Base-by-base conservation (phyloP, 1,284 basidiomycete genomes). In the Puccinia hordei region DNA sequence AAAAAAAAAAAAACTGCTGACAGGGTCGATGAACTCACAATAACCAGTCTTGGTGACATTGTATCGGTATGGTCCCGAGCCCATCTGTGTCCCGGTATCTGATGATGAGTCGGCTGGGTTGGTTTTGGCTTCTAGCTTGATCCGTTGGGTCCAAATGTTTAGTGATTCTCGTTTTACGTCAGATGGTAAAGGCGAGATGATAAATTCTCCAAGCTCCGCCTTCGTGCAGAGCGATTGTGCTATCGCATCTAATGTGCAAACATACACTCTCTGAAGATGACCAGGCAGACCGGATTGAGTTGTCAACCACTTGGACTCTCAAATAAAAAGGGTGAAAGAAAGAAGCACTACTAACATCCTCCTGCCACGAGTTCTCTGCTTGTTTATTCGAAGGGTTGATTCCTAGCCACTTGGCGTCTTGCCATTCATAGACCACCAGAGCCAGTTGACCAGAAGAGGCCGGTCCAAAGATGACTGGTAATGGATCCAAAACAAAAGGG, bases 371-470 rank as follows among this genome's bases (percentile, higher is more conserved):
- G 69, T 86, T 86, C 35, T 68, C 65, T 44, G 59, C 68, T 51
- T 72, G 66, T 22, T 46, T 46, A 73, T 72, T 68, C 1, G 77
- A 72, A n/a, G 81, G 76, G 4, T 86, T 84, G 35, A 86, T 92
- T 46, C 96, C 96, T 15, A 99, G 88, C 84, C 92, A 94, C 76
- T 88, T 87, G 71, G 91, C 91, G 85, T 99, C 96, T 41, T 88
- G 85, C 93, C 95, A 98, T 86, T 99, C 96, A 85, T 98, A 99
- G 68, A 99, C 90, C 80, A 97, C 92, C 87, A 96, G 91, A 22
- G 96, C 93, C 38, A 98, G 88, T 84, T 95, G 93, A n/a, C 96
- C 96, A 83, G 90, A 87, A 2, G 94, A 94, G 13, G 84, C 81
- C 3, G 88, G 86, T 83, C 93, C 90, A 87, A 98, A 98, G 8